phyloP scores from a whole-genome alignment of 208 protist genomes.

The Balamuthia mandrillaris region DNA sequence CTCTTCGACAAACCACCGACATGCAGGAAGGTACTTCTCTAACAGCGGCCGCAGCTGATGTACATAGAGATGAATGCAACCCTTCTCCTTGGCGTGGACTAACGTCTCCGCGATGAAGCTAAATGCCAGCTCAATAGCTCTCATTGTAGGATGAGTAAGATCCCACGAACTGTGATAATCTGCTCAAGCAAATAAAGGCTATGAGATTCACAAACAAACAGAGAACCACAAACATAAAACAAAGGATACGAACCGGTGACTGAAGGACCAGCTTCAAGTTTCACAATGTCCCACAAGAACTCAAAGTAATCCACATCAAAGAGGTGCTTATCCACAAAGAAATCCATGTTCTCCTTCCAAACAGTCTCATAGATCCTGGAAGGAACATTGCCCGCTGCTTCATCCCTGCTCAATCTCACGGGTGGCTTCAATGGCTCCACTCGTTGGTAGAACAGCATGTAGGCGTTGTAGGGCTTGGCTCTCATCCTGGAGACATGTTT shows the following conservation, averaged over 20 bases:
- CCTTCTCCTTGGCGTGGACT: conserved; percentile 58
- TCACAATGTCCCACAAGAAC: conserved; percentile 54
- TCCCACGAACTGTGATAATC: neutral
- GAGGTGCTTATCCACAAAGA: conserved; percentile 66
- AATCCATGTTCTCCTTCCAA: conserved; percentile 68
- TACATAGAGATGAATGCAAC: conserved; percentile 25
- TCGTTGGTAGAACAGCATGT: too few relatives aligned
- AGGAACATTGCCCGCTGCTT: conserved; percentile 44
- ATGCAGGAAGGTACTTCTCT: neutral
- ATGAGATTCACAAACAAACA: neutral
- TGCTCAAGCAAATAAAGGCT: too few relatives aligned
- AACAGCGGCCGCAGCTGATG: conserved; percentile 31
- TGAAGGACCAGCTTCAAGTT: neutral
- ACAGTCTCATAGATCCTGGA: conserved; percentile 45
- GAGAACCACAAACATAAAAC: neutral
- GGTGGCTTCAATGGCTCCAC: neutral
- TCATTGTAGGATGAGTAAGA: conserved; percentile 23
- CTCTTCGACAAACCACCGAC: conserved; percentile 50
- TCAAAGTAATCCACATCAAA: conserved; percentile 66
- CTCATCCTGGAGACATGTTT: too few relatives aligned
- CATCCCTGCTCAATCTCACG: neutral
- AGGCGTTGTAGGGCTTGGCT: too few relatives aligned
- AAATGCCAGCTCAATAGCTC: conserved; percentile 51
- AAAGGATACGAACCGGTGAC: neutral
- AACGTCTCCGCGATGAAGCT: conserved; percentile 62